Evolutionary conservation across 2,329 filamentous ascomycete genomes (phyloP), one percentile per base, ranked within the genome.

Genomic region (Pseudocercospora musae): DNA sequence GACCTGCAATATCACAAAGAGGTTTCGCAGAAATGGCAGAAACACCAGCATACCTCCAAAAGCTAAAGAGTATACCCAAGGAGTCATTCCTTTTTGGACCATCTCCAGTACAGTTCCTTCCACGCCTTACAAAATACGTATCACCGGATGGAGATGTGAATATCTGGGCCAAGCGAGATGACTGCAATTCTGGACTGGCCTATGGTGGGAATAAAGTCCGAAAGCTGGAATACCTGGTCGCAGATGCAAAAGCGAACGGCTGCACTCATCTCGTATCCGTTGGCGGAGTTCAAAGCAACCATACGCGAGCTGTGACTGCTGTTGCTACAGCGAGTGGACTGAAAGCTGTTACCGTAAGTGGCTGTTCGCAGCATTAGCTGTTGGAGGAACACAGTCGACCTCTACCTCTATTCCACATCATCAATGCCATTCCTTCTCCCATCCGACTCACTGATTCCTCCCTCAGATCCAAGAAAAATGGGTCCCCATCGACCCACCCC

Each of bases 131-230:
- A 31, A 74, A 80, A 58, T 85, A 84, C 23, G 81, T 90, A 4
- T 66, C 62, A 2, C 63, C 68, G 7, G 82, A 84, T 54, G 82
- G 82, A 29, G 82, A 82, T 68, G 84, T 89, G 44, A 79, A 81
- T 20, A 82, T 91, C 66, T 91, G 86, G 72, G 88, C 88, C 58
- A 91, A 91, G 76, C 83, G 88, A 56, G 88, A 91, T 67, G 89
- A 91, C 76, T 85, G 86, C 42, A 71, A 70, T 44, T 73, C 73
- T 18, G 73, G 73, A 13, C 69, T 77, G 23, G 72, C 72, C n/a
- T 73, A 70, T 56, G 75, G 76, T 31, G 76, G 75, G 57, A 77
- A 77, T 70, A 77, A 77, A 65, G 70, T 74, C 50, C 69, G 75
- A 53, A 78, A 78, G 65, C 71, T 78, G 29, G 75, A 77, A 62